Percentiles rank a stretch among this genome's conserved stretches.
Conservation (phyloP, 768 basidiomycete genomes). For the Suillus discolor region DNA sequence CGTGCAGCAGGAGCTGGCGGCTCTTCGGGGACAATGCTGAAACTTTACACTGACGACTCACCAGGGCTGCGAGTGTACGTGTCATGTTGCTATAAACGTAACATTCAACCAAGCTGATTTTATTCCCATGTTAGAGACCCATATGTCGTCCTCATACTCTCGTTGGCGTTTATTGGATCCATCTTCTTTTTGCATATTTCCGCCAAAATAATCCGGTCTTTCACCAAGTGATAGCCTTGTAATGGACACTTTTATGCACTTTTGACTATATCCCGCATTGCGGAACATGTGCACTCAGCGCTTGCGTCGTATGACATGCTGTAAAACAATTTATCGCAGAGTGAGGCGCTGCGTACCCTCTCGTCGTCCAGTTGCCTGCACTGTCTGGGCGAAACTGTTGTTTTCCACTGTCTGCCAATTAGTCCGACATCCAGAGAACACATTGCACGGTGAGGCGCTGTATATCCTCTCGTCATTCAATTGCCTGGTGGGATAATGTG, state of each 20-base stretch:
- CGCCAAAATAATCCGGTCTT: slow-evolving; percentile 89
- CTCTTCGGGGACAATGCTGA: slow-evolving; percentile 97
- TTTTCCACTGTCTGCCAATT: background rate
- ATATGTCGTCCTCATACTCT: slow-evolving; percentile 94
- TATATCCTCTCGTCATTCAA: background rate
- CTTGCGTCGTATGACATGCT: background rate
- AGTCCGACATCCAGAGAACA: background rate
- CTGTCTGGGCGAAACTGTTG: background rate
- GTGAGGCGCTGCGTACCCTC: background rate
- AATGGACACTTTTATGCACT: slow-evolving; percentile 10
- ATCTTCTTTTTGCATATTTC: slow-evolving; percentile 99
- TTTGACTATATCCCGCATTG: background rate
- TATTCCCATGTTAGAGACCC: slow-evolving; percentile 66
- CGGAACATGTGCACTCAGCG: background rate
- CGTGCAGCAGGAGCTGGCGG: slow-evolving; percentile 95
- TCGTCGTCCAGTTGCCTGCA: background rate
- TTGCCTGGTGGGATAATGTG: background rate
- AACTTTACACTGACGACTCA: slow-evolving; percentile 98
- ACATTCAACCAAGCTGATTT: slow-evolving; percentile 14
- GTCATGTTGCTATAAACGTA: background rate
- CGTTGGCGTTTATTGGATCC: slow-evolving; percentile 94
- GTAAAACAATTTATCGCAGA: background rate
- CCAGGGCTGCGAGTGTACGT: slow-evolving; percentile 96
- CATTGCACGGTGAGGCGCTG: background rate
- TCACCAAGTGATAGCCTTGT: slow-evolving; percentile 65